Evolutionary conservation across 2,329 filamentous ascomycete species (phyloP).

Genomic region (Acephala macrosclerotiorum): DNA sequence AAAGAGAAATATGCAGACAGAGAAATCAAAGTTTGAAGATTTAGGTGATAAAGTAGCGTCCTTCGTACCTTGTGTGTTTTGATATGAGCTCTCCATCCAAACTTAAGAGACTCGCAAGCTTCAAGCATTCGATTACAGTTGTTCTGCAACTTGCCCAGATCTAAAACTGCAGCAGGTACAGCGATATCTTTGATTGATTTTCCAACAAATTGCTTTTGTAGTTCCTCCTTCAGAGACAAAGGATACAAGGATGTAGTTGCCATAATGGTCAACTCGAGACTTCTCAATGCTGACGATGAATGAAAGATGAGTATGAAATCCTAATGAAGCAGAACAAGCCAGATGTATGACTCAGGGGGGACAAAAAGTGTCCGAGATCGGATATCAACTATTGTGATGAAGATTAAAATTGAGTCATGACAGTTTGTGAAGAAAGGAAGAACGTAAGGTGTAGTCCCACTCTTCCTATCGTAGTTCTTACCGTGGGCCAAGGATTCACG

Average conservation of each 20-base stretch:
- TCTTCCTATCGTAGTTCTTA: background rate
- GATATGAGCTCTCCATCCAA: constrained; percentile 78
- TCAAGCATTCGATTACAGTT: constrained; percentile 79
- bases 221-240: constrained; percentile 46
- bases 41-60: background rate
- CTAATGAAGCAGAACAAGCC: background rate
- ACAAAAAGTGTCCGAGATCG: background rate
- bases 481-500: background rate
- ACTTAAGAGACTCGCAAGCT: constrained; percentile 61
- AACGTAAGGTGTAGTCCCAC: constrained; percentile 4
- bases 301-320: background rate
- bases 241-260: constrained; percentile 36
- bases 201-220: constrained; percentile 60
- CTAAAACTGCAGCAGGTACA: constrained; percentile 73
- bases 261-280: constrained; percentile 31
- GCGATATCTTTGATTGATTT: constrained; percentile 65
- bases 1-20: background rate
- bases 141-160: constrained; percentile 67
- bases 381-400: background rate
- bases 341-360: background rate
- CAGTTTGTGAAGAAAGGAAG: background rate
- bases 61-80: constrained; percentile 79
- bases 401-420: constrained; percentile 4
- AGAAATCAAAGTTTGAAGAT: background rate
- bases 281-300: constrained; percentile 2